A percentile compares a stretch with the other conserved stretches of the same genome.
Conservation (phyloP, 306 rosid species). For the Ziziphus jujuba region DNA sequence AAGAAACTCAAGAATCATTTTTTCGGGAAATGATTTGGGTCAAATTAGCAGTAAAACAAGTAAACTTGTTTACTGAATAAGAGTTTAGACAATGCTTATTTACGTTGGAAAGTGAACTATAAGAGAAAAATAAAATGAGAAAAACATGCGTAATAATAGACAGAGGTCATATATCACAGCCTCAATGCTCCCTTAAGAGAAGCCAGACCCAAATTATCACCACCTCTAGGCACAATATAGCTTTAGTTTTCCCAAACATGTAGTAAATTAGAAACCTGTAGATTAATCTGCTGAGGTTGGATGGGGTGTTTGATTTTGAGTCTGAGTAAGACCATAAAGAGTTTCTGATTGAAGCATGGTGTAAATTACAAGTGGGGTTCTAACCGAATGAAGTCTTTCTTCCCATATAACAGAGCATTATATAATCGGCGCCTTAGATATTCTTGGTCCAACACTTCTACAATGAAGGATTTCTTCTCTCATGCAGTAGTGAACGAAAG, state of each 20-base stretch:
- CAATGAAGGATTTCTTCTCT: constrained; percentile 26
- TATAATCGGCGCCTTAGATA: constrained; percentile 23
- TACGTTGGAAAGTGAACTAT: neutral
- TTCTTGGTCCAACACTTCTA: constrained; percentile 6
- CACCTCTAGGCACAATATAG: neutral
- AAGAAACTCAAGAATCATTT: too few species aligned
- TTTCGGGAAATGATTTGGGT: too few species aligned
- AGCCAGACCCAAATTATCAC: neutral
- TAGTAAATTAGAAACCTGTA: neutral
- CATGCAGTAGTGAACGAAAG: constrained; percentile 24
- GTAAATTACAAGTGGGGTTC: constrained; percentile 32
- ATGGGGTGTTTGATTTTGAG: too few species aligned
- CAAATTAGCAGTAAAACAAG: too few species aligned
- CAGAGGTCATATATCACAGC: neutral
- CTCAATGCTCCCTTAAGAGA: too few species aligned
- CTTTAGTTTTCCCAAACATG: neutral
- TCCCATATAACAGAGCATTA: constrained; percentile 28
- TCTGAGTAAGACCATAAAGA: too few species aligned
- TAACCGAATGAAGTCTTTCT: constrained; percentile 14
- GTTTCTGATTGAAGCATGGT: constrained; percentile 14
- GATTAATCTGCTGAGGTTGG: neutral
- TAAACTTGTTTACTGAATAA: too few species aligned
- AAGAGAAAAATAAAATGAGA: neutral
- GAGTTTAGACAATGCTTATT: too few species aligned
- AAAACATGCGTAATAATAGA: neutral